These are phyloP conservation scores for Verticillium nonalfalfae DNA, from an alignment of 2,329 filamentous ascomycete species.

Conservation along the genomic window DNA sequence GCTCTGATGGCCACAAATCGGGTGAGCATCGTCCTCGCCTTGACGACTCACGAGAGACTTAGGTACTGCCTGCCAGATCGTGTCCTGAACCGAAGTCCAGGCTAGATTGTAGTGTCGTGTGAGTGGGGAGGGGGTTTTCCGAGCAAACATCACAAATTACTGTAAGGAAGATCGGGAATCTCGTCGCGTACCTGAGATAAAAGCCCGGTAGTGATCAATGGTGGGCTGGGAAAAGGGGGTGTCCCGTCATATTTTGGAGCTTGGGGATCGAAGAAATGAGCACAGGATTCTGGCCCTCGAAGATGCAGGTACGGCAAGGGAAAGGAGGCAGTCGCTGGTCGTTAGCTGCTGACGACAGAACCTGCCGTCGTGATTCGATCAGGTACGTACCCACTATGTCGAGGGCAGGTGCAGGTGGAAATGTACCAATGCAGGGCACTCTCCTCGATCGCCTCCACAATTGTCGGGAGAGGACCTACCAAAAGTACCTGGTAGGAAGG, in stretches of 20 bases:
- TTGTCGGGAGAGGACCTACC: too few relatives aligned
- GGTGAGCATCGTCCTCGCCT: too few relatives aligned
- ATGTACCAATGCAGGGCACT: too few relatives aligned
- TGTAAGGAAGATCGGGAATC: neutral
- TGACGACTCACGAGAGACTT: too few relatives aligned
- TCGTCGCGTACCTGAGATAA: neutral
- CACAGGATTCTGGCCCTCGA: neutral
- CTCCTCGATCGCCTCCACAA: too few relatives aligned
- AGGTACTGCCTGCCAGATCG: too few relatives aligned
- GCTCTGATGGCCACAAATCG: too few relatives aligned
- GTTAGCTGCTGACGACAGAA: neutral
- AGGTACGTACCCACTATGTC: neutral
- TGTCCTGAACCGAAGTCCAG: too few relatives aligned
- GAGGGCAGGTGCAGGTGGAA: too few relatives aligned
- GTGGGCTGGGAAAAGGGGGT: neutral
- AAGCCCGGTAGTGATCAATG: too few relatives aligned
- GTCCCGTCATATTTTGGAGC: neutral
- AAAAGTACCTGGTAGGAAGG: too few relatives aligned
- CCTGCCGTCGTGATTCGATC: neutral
- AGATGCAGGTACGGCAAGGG: neutral
- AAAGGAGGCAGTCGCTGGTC: neutral
- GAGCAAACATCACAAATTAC: neutral
- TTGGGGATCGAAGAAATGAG: neutral
- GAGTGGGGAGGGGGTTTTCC: neutral
- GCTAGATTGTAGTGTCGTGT: neutral